These are phyloP conservation scores for Trifolium fragiferum DNA, from an alignment of 306 rosid genomes.

Conservation along the genomic window DNA sequence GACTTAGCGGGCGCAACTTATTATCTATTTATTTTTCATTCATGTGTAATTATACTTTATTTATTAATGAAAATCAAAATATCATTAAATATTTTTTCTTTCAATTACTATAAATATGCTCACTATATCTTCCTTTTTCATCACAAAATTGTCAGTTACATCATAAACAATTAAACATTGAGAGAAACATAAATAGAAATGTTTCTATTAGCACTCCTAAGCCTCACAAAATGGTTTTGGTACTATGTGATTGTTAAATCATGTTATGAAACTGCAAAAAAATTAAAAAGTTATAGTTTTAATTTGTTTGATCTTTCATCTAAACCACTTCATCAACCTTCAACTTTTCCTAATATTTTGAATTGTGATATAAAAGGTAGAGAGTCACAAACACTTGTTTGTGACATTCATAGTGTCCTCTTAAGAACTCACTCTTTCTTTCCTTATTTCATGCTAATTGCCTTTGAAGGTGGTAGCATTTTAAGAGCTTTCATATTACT, in stretches of 20 bases:
- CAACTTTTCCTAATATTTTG: conserved; percentile 1
- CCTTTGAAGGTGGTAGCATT: conserved; percentile 83
- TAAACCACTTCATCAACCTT: conserved; percentile 21
- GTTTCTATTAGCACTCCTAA: background rate
- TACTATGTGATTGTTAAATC: conserved; percentile 25
- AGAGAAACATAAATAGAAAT: conserved; percentile 17
- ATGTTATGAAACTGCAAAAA: conserved; percentile 17
- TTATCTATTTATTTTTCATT: no score
- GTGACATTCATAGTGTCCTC: conserved; percentile 58
- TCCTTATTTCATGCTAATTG: conserved; percentile 83
- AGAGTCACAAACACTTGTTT: conserved; percentile 50
- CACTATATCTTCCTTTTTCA: background rate
- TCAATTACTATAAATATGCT: background rate
- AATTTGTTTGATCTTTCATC: conserved; percentile 26
- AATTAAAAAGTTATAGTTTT: background rate
- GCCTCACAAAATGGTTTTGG: conserved; percentile 27
- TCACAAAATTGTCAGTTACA: background rate
- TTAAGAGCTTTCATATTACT: conserved; percentile 66
- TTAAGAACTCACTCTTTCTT: conserved; percentile 61
- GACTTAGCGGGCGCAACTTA: no score
- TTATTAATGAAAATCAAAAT: no score
- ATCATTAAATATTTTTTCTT: no score
- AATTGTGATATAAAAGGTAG: conserved; percentile 36
- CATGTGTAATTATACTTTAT: no score
- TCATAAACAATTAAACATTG: background rate